Base-by-base conservation (phyloP, 495 filamentous ascomycete genomes). In the Thermochaetoides thermophila region DNA sequence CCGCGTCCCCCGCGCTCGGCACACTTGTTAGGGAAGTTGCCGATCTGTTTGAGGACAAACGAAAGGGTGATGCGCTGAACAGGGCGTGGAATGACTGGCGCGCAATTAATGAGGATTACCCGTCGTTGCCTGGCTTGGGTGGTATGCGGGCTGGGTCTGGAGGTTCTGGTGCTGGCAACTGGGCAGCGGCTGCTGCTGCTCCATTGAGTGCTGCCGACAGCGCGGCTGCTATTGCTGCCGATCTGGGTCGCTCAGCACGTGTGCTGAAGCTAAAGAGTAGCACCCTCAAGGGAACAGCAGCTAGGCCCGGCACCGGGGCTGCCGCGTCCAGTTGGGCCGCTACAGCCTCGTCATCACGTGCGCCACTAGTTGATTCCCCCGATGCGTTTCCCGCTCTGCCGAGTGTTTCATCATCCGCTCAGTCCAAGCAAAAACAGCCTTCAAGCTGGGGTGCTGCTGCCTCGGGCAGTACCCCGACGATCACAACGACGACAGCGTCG, bases 81-180 rank as follows among this genome's bases (percentile, higher is more conserved):
- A 78, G 73, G 42, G 76, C 85, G 4, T 96, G 85, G 87, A 81
- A 79, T 39, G 81, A 94, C 56, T 91, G 89, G 82, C 82, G 80
- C 10, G 85, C 83, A 7, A 83, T 87, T 46, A 87, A 93, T 44
- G 89, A 95, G 56, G 87, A 97, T 56, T 97, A 95, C 47, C 89
- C 89, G 0, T 80, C 82, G 0, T 68, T 97, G 0, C 86, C 86
- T 2, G 74, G 76, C 0, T 63, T 81, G 2, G 64, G 71, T 29
- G 78, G 78, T 30, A 61, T 73, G 56, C 62, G 52, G 22, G n/a
- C n/a, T n/a, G n/a, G n/a, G n/a, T n/a, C n/a, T n/a, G n/a, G n/a
- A n/a, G n/a, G n/a, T n/a, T n/a, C n/a, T n/a, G 59, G 63, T 8
- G 58, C 53, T 5, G 62, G 61, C 0, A 66, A 64, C 8, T 73